Evolutionary conservation across 2,329 filamentous ascomycete genomes (phyloP), one percentile per base, ranked within the genome.

Genomic region (Paraphoma sp.): DNA sequence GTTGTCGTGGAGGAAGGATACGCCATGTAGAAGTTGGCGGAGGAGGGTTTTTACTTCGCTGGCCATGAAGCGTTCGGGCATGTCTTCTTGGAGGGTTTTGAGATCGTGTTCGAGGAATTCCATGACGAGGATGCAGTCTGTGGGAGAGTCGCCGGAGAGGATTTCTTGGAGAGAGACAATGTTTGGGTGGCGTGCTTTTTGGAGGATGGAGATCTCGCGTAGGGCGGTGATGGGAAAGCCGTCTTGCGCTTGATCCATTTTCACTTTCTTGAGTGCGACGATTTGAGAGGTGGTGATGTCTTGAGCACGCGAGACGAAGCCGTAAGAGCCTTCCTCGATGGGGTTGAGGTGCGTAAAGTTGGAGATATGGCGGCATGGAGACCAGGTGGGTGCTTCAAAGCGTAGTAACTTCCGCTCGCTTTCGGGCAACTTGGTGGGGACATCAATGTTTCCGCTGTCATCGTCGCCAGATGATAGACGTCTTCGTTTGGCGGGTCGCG

Each of bases 91-190:
- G 54, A 99, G 85, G 53, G 90, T 91, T 78, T 96, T 96, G 54
- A 99, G 87, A 73, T 99, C 95, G 82, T 99, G 95, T 81, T 98
- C 94, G 69, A 97, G 83, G 78, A 98, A 99, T 73, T 97, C 93
- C 84, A 99, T 94, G 61, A 98, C 95, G 54, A 99, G 87, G 76
- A 92, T 96, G 64, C 97, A 89, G 79, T 89, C 86, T 59, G 84
- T 81, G 62, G 85, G 76, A 36, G 77, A 79, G 57, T 88, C 86
- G 4, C 92, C 91, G 42, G 94, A 87, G 0, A 98, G 92, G 7
- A 98, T 89, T 74, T 98, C 94, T 53, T 87, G 84, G 53, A 99
- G 80, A 42, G 83, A 80, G 11, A 99, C 93, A 60, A 99, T 86
- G 74, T 98, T 96, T 51, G 84, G 80, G 79, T 98, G 93, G 45